Conservation (phyloP, 495 filamentous ascomycete genomes). For the Penicillium cosmopolitanum region DNA sequence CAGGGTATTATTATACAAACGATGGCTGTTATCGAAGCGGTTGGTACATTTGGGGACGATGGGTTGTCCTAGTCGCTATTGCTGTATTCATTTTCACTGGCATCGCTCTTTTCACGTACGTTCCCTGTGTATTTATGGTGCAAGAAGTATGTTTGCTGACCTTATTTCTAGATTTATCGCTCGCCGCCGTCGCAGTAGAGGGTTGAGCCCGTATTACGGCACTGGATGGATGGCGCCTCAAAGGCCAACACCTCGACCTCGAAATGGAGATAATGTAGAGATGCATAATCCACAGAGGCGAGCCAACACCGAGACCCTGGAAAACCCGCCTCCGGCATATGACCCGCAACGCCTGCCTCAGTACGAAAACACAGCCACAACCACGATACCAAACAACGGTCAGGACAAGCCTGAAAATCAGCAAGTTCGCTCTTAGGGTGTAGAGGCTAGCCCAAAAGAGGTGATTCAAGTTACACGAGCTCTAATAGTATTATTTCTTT, state of each 20-base stretch:
- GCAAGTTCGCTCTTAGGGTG: background rate
- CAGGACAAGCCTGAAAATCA: background rate
- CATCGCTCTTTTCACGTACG: background rate
- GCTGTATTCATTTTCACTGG: background rate
- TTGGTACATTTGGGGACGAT: background rate
- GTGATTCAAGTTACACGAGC: too few relatives aligned
- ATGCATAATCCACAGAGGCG: background rate
- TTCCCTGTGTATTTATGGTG: background rate
- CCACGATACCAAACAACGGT: background rate
- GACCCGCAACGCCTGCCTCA: background rate
- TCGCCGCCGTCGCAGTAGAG: background rate
- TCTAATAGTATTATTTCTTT: too few relatives aligned
- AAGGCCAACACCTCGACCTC: background rate
- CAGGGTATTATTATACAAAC: background rate
- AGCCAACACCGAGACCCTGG: background rate
- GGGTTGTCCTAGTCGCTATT: background rate
- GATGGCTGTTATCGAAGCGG: slow-evolving; percentile 1
- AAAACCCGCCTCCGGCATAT: background rate
- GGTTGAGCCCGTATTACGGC: background rate
- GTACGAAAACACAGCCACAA: background rate
- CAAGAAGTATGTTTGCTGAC: background rate
- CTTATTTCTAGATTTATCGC: background rate
- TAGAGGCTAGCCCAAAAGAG: too few relatives aligned
- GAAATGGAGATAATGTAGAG: background rate
- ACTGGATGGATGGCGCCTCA: background rate